Evolutionary conservation across 768 basidiomycete species (phyloP), one percentile per base, ranked within the genome.

Genomic region (Candolleomyces efflorescens): DNA sequence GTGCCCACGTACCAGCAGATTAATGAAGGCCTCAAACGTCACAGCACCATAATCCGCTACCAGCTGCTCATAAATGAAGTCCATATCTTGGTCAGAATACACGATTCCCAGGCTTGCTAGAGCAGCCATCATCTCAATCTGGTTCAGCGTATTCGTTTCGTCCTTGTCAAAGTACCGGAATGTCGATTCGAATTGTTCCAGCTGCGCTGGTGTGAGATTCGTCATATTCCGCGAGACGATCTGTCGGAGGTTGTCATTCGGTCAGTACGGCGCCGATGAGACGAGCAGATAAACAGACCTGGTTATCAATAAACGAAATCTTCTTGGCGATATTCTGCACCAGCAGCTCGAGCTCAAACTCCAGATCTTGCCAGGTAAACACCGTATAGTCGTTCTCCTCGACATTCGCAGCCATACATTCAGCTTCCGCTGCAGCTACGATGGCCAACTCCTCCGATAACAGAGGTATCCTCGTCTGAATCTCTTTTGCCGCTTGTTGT

Each of bases 151-250:
- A 68, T 98, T 97, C 39, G 89, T 86, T 64, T 92, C 89, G 63
- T 98, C 94, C 60, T 85, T 85, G 72, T 98, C 96, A 66, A 99
- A 99, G 74, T 98, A 95, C 53, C 95, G 85, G 85, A 99, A 98
- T 1, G 94, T 96, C 68, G 88, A 85, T 71, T 98, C 96, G 63
- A 97, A 96, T 67, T 98, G 94, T 68, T 98, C 96, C 22, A 98
- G 78, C 67, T 94, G 93, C 13, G 93, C 94, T 0, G 97, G 94
- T 0, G 96, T 96, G 61, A 99, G 73, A 68, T 98, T 97, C 23
- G 93, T 90, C 83, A 92, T 87, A 64, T 92, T 93, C 46, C 93
- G 82, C 12, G 97, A 94, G 1, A 98, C 90, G 64, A 97, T 92
- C 93, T 98, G 63, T 32, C 3, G 41, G 24, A 62, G 52, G 20